These are phyloP conservation scores for Akebia trifoliata DNA, from an alignment of 164 flowering plant genomes.

Conservation along the genomic window DNA sequence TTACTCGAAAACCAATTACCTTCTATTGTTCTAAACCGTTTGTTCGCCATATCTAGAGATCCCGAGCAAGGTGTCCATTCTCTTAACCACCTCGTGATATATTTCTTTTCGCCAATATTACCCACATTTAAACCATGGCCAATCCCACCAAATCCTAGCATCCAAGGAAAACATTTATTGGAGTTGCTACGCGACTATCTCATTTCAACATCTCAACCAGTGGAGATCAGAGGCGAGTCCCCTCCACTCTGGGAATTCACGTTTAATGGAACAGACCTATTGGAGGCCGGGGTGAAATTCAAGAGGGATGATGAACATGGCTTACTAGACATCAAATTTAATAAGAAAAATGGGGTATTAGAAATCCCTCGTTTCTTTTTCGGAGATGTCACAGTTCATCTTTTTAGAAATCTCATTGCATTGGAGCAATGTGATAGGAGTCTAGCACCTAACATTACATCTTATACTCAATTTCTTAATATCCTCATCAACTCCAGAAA, in stretches of 20 bases:
- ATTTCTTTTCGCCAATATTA: conserved; percentile 5
- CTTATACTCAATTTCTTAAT: conserved; percentile 12
- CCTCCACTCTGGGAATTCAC: neutral
- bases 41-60: neutral
- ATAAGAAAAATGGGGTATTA: neutral
- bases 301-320: neutral
- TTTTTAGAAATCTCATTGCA: conserved; percentile 18
- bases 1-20: conserved; percentile 35
- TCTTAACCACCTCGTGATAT: neutral
- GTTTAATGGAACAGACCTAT: conserved; percentile 7
- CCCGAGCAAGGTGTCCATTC: neutral
- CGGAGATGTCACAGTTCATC: conserved; percentile 3
- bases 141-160: neutral
- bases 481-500: conserved; percentile 12
- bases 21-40: conserved; percentile 10
- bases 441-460: neutral
- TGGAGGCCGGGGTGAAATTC: conserved; percentile 19
- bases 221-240: too few relatives aligned
- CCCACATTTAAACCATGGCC: neutral
- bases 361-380: conserved; percentile 15
- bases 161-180: conserved; percentile 10
- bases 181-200: conserved; percentile 4
- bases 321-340: conserved; percentile 2
- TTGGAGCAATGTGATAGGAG: conserved; percentile 18
- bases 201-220: neutral